These are phyloP conservation scores for Pythium scleroteichum DNA, from an alignment of 352 stramenopile species.

Conservation along the genomic window DNA sequence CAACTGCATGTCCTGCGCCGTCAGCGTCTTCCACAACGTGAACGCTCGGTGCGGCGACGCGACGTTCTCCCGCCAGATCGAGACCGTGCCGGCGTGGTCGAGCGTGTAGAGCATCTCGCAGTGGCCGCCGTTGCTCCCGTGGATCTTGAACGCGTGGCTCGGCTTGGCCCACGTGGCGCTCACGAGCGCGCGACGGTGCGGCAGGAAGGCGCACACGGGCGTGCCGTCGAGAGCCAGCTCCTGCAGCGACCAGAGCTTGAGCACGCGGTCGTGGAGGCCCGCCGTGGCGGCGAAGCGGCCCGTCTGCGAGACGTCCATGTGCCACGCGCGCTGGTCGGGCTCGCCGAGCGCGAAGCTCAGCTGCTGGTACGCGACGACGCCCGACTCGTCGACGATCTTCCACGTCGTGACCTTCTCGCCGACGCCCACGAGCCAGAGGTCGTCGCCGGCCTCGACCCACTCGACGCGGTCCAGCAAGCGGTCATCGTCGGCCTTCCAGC, in stretches of 20 bases:
- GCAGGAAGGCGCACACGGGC: slow-evolving; percentile 60
- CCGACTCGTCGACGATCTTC: slow-evolving; percentile 81
- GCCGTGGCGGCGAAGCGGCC: slow-evolving; percentile 67
- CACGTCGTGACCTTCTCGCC: slow-evolving; percentile 78
- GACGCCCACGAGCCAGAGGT: slow-evolving; percentile 65
- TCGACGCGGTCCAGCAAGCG: slow-evolving; percentile 56
- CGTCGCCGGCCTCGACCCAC: slow-evolving; percentile 73
- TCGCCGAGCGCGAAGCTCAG: slow-evolving; percentile 52
- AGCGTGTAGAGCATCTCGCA: slow-evolving; percentile 81
- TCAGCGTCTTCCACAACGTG: slow-evolving; percentile 67
- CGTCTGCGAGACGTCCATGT: slow-evolving; percentile 67
- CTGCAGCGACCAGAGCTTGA: slow-evolving; percentile 69
- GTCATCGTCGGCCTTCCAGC: slow-evolving; percentile 69
- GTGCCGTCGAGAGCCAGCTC: slow-evolving; percentile 54
- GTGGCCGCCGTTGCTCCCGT: slow-evolving; percentile 18
- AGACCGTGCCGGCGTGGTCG: slow-evolving; percentile 59
- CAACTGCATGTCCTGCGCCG: slow-evolving; percentile 38
- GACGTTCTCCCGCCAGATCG: slow-evolving; percentile 75
- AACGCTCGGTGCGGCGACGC: slow-evolving; percentile 50
- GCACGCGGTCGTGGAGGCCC: slow-evolving; percentile 55
- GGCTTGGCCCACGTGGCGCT: slow-evolving; percentile 57
- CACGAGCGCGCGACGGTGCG: slow-evolving; percentile 60
- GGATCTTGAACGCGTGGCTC: slow-evolving; percentile 50
- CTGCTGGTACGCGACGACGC: slow-evolving; percentile 73
- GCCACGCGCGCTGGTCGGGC: slow-evolving; percentile 31